Base-by-base conservation (phyloP, 2,329 filamentous ascomycete genomes). In the Graphilbum fragrans region DNA sequence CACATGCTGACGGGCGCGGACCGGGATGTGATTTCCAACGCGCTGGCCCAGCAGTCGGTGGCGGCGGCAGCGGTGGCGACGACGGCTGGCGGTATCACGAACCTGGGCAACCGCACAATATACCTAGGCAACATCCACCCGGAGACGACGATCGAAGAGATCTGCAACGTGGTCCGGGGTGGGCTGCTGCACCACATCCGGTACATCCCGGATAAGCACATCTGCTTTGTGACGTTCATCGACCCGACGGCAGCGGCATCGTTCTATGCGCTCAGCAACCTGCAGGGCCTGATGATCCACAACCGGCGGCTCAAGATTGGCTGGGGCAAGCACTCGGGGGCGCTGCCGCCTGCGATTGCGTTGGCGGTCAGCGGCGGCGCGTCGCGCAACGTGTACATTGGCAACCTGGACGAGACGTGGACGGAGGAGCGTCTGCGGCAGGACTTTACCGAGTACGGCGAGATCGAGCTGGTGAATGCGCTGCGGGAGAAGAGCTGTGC, bases 201-300 rank as follows among this genome's bases (percentile, higher is more conserved):
- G 52, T 98, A 96, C 65, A 98, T 98, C 53, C 92, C 92, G 7
- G 92, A 98, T 68, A 98, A 98, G 76, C 92, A 98, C 65, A 98
- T 98, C 53, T 98, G 92, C 71, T 98, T 98, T 58, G 92, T 98
- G 43, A 98, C 92, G 2, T 98, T 98, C 64, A 96, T 98, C 60
- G 92, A 98, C 57, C 92, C 92, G 9, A 98, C 92, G 20, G 93
- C 92, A 4, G 92, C 92, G 20, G 92, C 92, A 33, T 95, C 90
- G 1, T 98, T 98, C 69, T 98, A 95, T 55, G 92, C 92, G 34
- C 69, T 98, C 45, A 95, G 88, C 73, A 96, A 96, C 64, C 70
- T 98, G 22, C 92, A 98, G 59, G 92, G 92, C 20, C 68, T 98
- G 50, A 98, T 98, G 92, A 98, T 98, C 54, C 92, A 98, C 67